Conservation (phyloP, 1,284 basidiomycete genomes). For the Hemileia vastatrix region DNA sequence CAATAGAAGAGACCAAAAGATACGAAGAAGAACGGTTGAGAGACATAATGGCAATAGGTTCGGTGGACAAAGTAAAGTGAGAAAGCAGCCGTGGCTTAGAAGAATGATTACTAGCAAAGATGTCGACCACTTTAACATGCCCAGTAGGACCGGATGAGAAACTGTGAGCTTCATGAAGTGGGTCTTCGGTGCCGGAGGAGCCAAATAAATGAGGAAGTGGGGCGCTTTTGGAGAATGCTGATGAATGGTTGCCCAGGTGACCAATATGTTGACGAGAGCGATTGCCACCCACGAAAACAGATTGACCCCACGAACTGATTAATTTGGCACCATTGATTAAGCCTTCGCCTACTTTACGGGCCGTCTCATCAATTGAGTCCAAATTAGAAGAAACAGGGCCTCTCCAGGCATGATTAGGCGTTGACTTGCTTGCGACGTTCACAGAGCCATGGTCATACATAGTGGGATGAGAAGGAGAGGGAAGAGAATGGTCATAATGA, state of each 20-base stretch:
- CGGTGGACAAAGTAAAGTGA: conserved; percentile 11
- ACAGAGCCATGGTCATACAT: neutral
- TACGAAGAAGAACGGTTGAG: conserved; percentile 13
- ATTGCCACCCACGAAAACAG: neutral
- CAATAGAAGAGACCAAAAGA: conserved; percentile 15
- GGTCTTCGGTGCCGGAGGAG: neutral
- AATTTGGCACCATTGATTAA: conserved; percentile 12
- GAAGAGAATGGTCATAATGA: neutral
- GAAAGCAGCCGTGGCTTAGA: neutral
- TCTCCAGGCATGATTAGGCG: too few species aligned
- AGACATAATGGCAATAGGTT: conserved; percentile 11
- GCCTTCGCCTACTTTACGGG: conserved; percentile 13
- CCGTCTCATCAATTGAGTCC: conserved; percentile 20
- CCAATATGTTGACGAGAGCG: neutral
- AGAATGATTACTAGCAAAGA: neutral
- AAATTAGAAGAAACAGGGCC: conserved; percentile 9
- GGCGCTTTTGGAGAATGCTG: conserved; percentile 18
- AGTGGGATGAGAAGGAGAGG: neutral
- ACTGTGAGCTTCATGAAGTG: neutral
- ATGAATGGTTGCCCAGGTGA: neutral
- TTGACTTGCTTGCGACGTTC: neutral
- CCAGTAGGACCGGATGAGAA: neutral
- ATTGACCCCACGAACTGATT: conserved; percentile 17
- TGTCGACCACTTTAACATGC: conserved; percentile 16
- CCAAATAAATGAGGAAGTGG: conserved; percentile 9